Evolutionary conservation across 2,329 filamentous ascomycete genomes (phyloP).

Genomic region (Aspergillus tanneri): DNA sequence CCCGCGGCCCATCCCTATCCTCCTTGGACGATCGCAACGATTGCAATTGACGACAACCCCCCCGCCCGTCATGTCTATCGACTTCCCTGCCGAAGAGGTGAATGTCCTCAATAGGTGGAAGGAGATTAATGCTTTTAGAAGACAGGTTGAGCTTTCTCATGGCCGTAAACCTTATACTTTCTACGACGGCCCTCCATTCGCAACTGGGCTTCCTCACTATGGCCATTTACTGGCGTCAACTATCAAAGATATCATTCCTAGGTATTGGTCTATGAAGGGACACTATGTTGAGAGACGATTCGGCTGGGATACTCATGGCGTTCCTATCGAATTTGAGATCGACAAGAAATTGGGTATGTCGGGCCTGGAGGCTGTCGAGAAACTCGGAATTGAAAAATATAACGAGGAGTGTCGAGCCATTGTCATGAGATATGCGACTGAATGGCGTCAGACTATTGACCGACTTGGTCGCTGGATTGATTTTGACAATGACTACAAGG

Average conservation of each 20-base stretch:
- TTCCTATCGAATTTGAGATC: slow-evolving; percentile 96
- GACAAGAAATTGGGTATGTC: slow-evolving; percentile 93
- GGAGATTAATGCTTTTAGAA: slow-evolving; percentile 86
- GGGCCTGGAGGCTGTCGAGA: slow-evolving; percentile 79
- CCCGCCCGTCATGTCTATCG: slow-evolving; percentile 68
- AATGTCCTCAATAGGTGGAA: slow-evolving; percentile 80
- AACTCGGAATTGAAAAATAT: slow-evolving; percentile 84
- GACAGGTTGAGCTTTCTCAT: slow-evolving; percentile 81
- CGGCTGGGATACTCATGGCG: slow-evolving; percentile 92
- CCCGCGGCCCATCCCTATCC: slow-evolving; percentile 24
- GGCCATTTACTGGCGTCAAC: slow-evolving; percentile 84
- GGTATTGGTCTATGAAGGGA: slow-evolving; percentile 98
- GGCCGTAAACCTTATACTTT: slow-evolving; percentile 86
- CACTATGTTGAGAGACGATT: slow-evolving; percentile 89
- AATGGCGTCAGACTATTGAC: slow-evolving; percentile 88
- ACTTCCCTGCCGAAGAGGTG: slow-evolving; percentile 92
- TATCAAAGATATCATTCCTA: slow-evolving; percentile 94
- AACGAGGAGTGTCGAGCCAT: slow-evolving; percentile 89
- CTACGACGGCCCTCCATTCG: slow-evolving; percentile 83
- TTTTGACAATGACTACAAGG: slow-evolving; percentile 97
- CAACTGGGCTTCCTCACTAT: slow-evolving; percentile 68
- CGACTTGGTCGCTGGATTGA: slow-evolving; percentile 93
- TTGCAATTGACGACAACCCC: slow-evolving; percentile 17
- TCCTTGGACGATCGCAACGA: slow-evolving; percentile 20
- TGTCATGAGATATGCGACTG: slow-evolving; percentile 83